Evolutionary conservation across 495 filamentous ascomycete species (phyloP).

Genomic region (Astrothelium subdiscretum): DNA sequence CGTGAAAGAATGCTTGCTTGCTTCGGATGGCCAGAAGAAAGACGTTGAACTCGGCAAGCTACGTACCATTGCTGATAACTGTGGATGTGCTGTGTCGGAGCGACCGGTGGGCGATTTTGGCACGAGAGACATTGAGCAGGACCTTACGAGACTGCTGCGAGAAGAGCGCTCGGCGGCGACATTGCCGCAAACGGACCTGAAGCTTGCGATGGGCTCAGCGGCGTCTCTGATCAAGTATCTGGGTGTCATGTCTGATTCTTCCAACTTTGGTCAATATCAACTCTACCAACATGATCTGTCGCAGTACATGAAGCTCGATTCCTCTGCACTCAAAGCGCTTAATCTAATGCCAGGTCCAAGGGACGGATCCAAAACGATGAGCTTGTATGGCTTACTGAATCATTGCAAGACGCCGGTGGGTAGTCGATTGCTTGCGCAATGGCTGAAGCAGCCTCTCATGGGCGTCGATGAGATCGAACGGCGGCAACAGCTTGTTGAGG

Average conservation of each 20-base stretch:
- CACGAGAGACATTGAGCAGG: constrained; percentile 90
- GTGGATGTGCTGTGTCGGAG: constrained; percentile 80
- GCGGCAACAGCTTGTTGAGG: constrained; percentile 87
- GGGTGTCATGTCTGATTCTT: constrained; percentile 76
- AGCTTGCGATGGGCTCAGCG: constrained; percentile 92
- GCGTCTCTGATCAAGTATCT: constrained; percentile 92
- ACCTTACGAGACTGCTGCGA: constrained; percentile 72
- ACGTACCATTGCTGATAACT: constrained; percentile 75
- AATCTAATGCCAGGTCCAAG: constrained; percentile 94
- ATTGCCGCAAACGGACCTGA: constrained; percentile 84
- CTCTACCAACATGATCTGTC: constrained; percentile 95
- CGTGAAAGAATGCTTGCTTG: constrained; percentile 83
- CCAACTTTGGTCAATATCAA: constrained; percentile 93
- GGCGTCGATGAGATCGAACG: constrained; percentile 78
- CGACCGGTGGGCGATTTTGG: constrained; percentile 66
- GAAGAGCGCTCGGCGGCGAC: constrained; percentile 68
- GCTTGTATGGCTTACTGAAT: constrained; percentile 83
- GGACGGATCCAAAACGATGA: constrained; percentile 97
- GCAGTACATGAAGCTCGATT: constrained; percentile 98
- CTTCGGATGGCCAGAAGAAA: constrained; percentile 62
- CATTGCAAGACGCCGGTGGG: constrained; percentile 96
- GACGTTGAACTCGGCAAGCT: constrained; percentile 87
- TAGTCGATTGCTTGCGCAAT: constrained; percentile 82
- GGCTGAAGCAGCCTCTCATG: constrained; percentile 98
- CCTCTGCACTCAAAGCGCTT: constrained; percentile 82